These are phyloP conservation scores for Tausonia pullulans DNA, from an alignment of 1,284 basidiomycete genomes.

Conservation along the genomic window DNA sequence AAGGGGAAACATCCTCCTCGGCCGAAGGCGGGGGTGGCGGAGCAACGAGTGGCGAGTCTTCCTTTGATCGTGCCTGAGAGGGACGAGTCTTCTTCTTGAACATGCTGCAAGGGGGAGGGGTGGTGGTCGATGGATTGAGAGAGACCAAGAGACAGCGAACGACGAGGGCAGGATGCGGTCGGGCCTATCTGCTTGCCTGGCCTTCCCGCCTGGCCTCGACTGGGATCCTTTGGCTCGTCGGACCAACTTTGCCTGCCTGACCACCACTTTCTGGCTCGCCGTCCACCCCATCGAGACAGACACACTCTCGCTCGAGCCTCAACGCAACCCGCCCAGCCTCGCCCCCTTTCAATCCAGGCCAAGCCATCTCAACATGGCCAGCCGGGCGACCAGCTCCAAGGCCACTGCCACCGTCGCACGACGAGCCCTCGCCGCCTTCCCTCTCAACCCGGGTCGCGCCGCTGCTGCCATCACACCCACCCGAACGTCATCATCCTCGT, in stretches of 20 bases:
- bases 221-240: neutral
- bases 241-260: neutral
- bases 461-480: neutral
- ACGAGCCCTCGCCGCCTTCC: neutral
- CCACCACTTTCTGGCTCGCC: no score
- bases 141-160: neutral
- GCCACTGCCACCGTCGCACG: no score
- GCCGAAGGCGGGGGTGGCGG: neutral
- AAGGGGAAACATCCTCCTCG: neutral
- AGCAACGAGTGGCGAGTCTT: slow-evolving; percentile 3
- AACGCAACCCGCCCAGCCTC: no score
- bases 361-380: no score
- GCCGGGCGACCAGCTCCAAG: no score
- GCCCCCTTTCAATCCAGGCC: no score
- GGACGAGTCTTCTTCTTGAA: slow-evolving; percentile 38
- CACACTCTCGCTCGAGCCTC: no score
- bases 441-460: slow-evolving; percentile 22
- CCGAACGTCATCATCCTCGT: neutral
- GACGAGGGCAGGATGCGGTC: neutral
- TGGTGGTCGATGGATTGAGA: neutral
- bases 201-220: neutral
- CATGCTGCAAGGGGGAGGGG: slow-evolving; percentile 23
- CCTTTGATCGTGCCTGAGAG: slow-evolving; percentile 28
- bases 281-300: no score
- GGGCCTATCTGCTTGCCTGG: neutral